These are phyloP conservation scores for Metahyphopichia silvanorum DNA, from an alignment of 805 yeast genomes.

Conservation along the genomic window DNA sequence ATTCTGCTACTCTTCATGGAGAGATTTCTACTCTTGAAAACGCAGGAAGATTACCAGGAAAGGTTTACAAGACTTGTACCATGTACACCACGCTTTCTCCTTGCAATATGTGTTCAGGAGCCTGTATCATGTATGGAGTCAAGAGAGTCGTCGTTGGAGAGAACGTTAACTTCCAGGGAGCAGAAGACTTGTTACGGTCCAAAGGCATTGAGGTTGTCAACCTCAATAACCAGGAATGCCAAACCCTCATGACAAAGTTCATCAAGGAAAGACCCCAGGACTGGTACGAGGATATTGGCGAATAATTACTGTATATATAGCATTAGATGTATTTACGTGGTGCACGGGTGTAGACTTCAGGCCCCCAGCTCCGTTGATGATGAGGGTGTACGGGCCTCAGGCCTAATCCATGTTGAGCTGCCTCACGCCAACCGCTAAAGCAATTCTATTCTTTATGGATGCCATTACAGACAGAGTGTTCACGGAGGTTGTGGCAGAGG, in stretches of 20 bases:
- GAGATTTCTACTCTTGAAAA: slow-evolving; percentile 87
- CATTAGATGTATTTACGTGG: not conserved
- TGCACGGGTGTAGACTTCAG: too few species aligned
- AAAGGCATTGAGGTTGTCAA: slow-evolving; percentile 75
- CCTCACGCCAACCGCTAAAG: too few species aligned
- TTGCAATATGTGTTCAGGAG: slow-evolving; percentile 94
- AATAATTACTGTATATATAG: slow-evolving; percentile 8
- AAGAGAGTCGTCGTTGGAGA: slow-evolving; percentile 89
- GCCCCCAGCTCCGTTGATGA: too few species aligned
- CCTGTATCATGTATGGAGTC: slow-evolving; percentile 84
- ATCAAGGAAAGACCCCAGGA: slow-evolving; percentile 73
- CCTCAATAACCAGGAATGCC: slow-evolving; percentile 57
- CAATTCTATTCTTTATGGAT: too few species aligned
- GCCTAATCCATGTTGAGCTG: too few species aligned
- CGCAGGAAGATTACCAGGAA: slow-evolving; percentile 85
- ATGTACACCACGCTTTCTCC: slow-evolving; percentile 92
- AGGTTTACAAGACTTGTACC: slow-evolving; percentile 78
- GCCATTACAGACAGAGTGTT: slow-evolving; percentile 63
- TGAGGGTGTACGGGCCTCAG: too few species aligned
- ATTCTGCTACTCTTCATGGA: slow-evolving; percentile 84
- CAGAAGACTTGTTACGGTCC: slow-evolving; percentile 65
- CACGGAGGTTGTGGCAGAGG: slow-evolving; percentile 27
- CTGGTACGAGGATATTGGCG: slow-evolving; percentile 83
- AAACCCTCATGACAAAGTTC: slow-evolving; percentile 70
- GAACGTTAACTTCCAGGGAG: slow-evolving; percentile 78